phyloP scores from a whole-genome alignment of 805 yeast species.

The Metschnikowia lachancei region DNA sequence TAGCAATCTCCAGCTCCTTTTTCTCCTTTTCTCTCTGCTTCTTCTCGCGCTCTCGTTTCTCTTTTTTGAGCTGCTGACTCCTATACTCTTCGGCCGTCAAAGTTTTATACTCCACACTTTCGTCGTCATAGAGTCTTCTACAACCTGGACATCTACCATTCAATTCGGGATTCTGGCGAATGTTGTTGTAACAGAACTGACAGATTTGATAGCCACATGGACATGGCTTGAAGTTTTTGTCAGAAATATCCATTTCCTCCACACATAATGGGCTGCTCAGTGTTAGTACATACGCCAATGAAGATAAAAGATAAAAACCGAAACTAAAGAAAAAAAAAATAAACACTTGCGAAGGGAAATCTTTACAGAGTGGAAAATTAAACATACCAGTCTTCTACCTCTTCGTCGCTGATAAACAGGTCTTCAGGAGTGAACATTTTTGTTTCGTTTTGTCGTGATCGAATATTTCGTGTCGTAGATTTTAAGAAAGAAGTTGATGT shows the following conservation, averaged over 20 bases:
- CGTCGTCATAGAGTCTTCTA: constrained; percentile 90
- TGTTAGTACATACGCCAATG: constrained; percentile 20
- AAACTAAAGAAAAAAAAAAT: too few relatives aligned
- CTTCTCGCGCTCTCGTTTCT: constrained; percentile 75
- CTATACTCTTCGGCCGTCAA: constrained; percentile 86
- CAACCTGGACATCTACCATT: constrained; percentile 98
- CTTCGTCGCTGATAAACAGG: constrained; percentile 67
- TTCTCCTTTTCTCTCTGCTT: constrained; percentile 87
- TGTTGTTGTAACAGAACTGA: constrained; percentile 96
- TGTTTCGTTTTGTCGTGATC: constrained; percentile 32
- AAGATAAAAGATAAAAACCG: background rate
- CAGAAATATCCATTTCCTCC: constrained; percentile 96
- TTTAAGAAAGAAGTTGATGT: constrained; percentile 1
- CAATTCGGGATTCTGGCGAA: constrained; percentile 90
- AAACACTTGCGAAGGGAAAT: too few relatives aligned
- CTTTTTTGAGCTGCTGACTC: constrained; percentile 73
- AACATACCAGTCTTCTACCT: constrained; percentile 67
- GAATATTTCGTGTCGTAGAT: constrained; percentile 2
- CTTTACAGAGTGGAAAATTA: background rate
- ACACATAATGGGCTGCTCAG: constrained; percentile 80
- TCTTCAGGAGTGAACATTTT: constrained; percentile 21
- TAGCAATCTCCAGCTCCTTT: constrained; percentile 82
- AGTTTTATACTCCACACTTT: constrained; percentile 80
- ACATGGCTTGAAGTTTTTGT: constrained; percentile 97
- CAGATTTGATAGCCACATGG: constrained; percentile 99